phyloP scores from a whole-genome alignment of 2,329 filamentous ascomycete species.

The Cucurbitaria berberidis region DNA sequence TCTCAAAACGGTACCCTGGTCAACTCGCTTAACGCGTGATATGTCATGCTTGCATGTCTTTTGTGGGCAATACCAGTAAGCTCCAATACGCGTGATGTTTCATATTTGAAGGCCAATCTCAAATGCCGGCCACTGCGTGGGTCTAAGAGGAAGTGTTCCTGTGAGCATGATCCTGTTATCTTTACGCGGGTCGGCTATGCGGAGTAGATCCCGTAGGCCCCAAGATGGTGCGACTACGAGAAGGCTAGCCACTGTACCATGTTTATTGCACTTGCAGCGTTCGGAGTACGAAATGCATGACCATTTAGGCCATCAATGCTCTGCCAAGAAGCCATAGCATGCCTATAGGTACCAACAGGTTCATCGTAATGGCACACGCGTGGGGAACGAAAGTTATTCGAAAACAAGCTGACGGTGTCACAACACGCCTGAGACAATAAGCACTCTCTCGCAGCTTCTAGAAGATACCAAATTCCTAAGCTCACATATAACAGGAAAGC shows the following conservation, averaged over 20 bases:
- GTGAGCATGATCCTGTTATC: constrained; percentile 3
- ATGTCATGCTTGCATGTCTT: constrained; percentile 2
- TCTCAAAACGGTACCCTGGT: constrained; percentile 14
- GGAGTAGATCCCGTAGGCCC: constrained; percentile 16
- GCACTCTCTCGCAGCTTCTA: constrained; percentile 4
- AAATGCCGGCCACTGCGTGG: neutral
- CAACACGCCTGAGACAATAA: constrained; percentile 1
- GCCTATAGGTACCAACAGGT: neutral
- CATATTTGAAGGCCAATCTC: neutral
- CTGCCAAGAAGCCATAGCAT: neutral
- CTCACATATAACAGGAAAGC: neutral
- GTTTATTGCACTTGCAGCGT: no score
- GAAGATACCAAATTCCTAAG: neutral
- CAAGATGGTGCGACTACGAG: constrained; percentile 8
- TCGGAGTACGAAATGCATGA: constrained; percentile 3
- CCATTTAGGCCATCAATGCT: constrained; percentile 2
- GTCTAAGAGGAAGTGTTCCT: neutral
- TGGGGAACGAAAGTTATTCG: constrained; percentile 5
- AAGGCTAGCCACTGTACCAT: no score
- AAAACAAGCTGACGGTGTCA: constrained; percentile 2
- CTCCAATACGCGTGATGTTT: neutral
- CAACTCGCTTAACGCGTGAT: neutral
- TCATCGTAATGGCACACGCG: constrained; percentile 1
- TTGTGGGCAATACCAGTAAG: neutral
- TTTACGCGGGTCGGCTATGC: constrained; percentile 15